phyloP scores from a whole-genome alignment of 768 basidiomycete species.

The Porphyrellus cyaneotinctus region DNA sequence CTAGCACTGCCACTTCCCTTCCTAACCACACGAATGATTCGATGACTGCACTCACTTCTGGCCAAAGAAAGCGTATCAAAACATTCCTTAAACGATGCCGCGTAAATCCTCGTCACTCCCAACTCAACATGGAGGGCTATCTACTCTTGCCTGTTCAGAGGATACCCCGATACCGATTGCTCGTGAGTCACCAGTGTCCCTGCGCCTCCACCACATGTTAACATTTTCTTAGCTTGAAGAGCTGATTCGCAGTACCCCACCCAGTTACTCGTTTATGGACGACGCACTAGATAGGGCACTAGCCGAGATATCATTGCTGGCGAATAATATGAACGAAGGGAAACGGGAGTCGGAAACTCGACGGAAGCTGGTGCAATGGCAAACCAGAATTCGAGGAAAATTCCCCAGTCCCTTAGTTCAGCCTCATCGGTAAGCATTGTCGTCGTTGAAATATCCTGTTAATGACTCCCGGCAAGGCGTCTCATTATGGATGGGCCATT shows the following conservation, averaged over 20 bases:
- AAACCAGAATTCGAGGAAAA: constrained; percentile 80
- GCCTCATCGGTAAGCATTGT: constrained; percentile 73
- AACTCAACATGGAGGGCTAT: constrained; percentile 92
- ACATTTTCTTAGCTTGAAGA: constrained; percentile 61
- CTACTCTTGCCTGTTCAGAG: constrained; percentile 92
- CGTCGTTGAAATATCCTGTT: not conserved
- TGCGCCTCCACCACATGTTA: not conserved
- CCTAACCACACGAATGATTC: constrained; percentile 40
- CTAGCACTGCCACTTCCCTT: constrained; percentile 49
- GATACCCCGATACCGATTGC: constrained; percentile 91
- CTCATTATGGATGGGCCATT: constrained; percentile 91
- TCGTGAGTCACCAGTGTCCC: constrained; percentile 52
- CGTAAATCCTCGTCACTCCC: constrained; percentile 84
- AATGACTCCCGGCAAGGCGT: constrained; percentile 46
- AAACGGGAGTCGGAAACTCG: constrained; percentile 94
- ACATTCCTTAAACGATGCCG: constrained; percentile 87
- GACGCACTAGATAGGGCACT: constrained; percentile 85
- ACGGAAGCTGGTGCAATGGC: constrained; percentile 87
- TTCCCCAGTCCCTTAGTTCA: constrained; percentile 98
- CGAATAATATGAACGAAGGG: constrained; percentile 97
- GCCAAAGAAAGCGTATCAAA: constrained; percentile 86
- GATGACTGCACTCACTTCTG: constrained; percentile 59
- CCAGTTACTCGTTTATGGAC: constrained; percentile 66
- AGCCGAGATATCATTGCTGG: constrained; percentile 81
- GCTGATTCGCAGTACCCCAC: constrained; percentile 80